Percentiles rank a stretch among this genome's conserved stretches.
phyloP scores from a whole-genome alignment of 2,329 filamentous ascomycete genomes.

The Diplocarpon mali region DNA sequence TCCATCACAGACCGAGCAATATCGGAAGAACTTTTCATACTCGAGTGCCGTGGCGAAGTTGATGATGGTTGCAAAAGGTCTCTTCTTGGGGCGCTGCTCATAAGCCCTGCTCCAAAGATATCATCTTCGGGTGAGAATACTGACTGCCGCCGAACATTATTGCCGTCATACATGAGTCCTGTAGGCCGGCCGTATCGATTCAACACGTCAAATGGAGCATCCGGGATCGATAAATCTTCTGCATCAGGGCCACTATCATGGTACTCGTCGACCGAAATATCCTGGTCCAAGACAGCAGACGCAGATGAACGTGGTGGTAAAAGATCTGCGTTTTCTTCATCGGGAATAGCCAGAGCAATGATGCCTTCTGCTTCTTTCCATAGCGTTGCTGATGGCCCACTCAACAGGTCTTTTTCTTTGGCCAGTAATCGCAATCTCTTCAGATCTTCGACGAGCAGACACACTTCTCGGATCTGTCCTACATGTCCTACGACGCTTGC shows the following conservation, averaged over 20 bases:
- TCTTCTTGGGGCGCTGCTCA: slow-evolving; percentile 25
- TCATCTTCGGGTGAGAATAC: slow-evolving; percentile 57
- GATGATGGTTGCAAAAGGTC: slow-evolving; percentile 25
- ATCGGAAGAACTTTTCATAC: slow-evolving; percentile 33
- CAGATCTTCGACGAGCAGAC: slow-evolving; percentile 69
- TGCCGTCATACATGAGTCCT: slow-evolving; percentile 37
- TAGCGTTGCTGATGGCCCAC: slow-evolving; percentile 46
- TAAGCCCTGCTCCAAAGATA: slow-evolving; percentile 39
- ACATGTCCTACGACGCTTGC: slow-evolving; percentile 75
- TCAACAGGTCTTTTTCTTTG: slow-evolving; percentile 52
- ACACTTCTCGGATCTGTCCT: slow-evolving; percentile 72
- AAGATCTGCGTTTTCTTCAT: slow-evolving; percentile 41
- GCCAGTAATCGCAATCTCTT: slow-evolving; percentile 66
- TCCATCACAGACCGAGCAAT: slow-evolving; percentile 50
- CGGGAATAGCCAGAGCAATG: slow-evolving; percentile 69
- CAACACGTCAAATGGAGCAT: slow-evolving; percentile 35
- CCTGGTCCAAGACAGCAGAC: slow-evolving; percentile 35
- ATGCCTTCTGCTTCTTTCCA: slow-evolving; percentile 82
- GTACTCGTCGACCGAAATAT: slow-evolving; percentile 30
- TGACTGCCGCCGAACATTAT: slow-evolving; percentile 43
- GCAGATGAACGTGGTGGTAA: slow-evolving; percentile 22
- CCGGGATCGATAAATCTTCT: slow-evolving; percentile 35
- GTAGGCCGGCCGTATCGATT: slow-evolving; percentile 17
- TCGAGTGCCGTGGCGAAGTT: slow-evolving; percentile 18
- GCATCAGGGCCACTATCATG: slow-evolving; percentile 33